Base-by-base conservation (phyloP, 495 filamentous ascomycete species). In the Aspergillus conjunctus region DNA sequence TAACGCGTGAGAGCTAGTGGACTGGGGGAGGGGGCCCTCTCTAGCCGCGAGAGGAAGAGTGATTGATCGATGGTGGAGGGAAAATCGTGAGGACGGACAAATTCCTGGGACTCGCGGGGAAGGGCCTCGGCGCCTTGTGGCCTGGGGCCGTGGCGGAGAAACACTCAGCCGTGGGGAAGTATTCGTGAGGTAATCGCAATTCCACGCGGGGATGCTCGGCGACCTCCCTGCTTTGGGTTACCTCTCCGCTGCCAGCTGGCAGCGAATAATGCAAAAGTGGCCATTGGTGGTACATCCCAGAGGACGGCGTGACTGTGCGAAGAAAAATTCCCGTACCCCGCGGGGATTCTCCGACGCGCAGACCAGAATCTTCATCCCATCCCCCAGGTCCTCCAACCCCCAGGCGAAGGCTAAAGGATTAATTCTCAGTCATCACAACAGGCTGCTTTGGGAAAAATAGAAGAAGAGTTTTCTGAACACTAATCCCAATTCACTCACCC, bases 101-200 rank as follows among this genome's bases (percentile, higher is more conserved):
- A 14, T 41, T 41, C 9, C 37, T 41, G 37, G 37, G n/a, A 20
- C 44, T 49, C 31, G 32, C 31, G 53, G 57, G 52, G 54, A 63
- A 62, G 33, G 21, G 54, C 64, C 60, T 62, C 7, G 31, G 21
- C 17, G 41, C 39, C 51, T 54, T 30, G 51, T 2, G 46, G 18
- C 41, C 39, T 41, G 20, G 44, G 37, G 34, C n/a, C 11, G 20
- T 17, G 34, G 26, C 69, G 69, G 69, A 62, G 32, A 64, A 69
- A 60, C 49, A 21, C 60, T 72, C 67, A 57, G 54, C 69, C 69
- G 67, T 17, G 26, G 26, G 8, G 52, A n/a, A 26, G 26, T 22
- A 8, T 48, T 12, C 5, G 17, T 26, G 2, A 26, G 26, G 26
- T 26, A 26, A 26, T 26, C 5, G 5, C 26, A n/a, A n/a, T n/a